A percentile compares a stretch with the other conserved stretches of the same genome.
phyloP scores from a whole-genome alignment of 1,284 basidiomycete genomes.

The Naganishia albida region DNA sequence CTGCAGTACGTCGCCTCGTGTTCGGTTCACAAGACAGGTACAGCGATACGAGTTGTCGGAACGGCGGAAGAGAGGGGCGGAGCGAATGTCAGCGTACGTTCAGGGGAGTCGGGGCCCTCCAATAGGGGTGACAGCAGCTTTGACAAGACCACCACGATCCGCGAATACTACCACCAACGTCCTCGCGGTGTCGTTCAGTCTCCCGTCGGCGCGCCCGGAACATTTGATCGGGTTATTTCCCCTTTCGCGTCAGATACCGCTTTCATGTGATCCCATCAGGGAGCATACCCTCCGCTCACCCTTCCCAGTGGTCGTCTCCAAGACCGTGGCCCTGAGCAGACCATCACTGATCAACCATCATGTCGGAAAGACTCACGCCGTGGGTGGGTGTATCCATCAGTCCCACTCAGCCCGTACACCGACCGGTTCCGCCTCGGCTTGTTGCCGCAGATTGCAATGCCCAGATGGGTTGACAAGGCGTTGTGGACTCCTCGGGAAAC shows the following conservation, averaged over 20 bases:
- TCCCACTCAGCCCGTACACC: not conserved
- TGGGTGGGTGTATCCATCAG: conserved; percentile 18
- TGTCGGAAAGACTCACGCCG: conserved; percentile 24
- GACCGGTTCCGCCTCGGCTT: too few relatives aligned
- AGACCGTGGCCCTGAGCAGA: not conserved
- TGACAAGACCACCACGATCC: not conserved
- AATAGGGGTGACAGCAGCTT: not conserved
- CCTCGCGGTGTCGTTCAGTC: not conserved
- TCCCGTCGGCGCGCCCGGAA: conserved; percentile 12
- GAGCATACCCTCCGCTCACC: not conserved
- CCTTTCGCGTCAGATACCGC: not conserved
- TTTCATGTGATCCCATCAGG: not conserved
- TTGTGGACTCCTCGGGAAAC: too few relatives aligned
- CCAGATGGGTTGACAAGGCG: too few relatives aligned
- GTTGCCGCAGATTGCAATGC: too few relatives aligned
- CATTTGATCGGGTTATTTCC: not conserved
- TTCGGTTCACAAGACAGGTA: not conserved
- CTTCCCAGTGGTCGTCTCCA: too few relatives aligned
- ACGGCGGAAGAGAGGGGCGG: not conserved
- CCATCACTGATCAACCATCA: too few relatives aligned
- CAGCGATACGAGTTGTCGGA: not conserved
- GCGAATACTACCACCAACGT: not conserved
- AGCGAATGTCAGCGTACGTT: not conserved
- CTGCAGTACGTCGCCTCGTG: not conserved
- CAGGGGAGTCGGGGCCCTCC: not conserved